A percentile compares a stretch with the other conserved stretches of the same genome.
phyloP scores from a whole-genome alignment of 2,329 filamentous ascomycete species.

The Penicillium capsulatum region DNA sequence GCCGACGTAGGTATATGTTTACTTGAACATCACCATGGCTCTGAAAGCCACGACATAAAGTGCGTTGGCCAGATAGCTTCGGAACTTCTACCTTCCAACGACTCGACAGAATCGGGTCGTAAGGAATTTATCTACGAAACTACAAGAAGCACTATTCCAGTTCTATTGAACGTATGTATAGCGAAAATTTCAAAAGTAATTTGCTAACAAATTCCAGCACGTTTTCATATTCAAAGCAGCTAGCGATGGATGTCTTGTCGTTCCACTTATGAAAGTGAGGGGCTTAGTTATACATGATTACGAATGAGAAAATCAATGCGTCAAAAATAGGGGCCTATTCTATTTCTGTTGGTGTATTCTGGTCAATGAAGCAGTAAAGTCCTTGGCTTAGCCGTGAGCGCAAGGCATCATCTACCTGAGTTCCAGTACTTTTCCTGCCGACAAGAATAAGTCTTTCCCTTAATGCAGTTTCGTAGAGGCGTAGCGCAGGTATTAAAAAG shows the following conservation, averaged over 20 bases:
- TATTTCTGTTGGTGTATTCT: constrained; percentile 1
- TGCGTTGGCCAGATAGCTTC: constrained; percentile 1
- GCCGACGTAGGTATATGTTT: constrained; percentile 4
- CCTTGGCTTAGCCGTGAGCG: constrained; percentile 1
- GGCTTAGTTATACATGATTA: constrained; percentile 6
- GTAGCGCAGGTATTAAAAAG: not conserved
- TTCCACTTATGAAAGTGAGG: constrained; percentile 5
- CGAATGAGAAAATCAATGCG: constrained; percentile 1
- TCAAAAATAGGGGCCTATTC: constrained; percentile 1
- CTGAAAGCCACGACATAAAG: constrained; percentile 3
- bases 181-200: not conserved
- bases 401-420: not conserved
- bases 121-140: not conserved
- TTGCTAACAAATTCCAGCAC: constrained; percentile 2
- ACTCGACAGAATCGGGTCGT: not conserved
- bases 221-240: constrained; percentile 3
- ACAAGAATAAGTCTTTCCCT: constrained; percentile 5
- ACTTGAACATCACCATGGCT: constrained; percentile 3
- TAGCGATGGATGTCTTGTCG: constrained; percentile 2
- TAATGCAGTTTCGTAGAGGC: constrained; percentile 2
- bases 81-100: not conserved
- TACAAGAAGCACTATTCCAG: constrained; percentile 1
- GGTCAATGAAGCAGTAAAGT: constrained; percentile 3
- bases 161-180: not conserved
- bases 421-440: not conserved